Base-by-base conservation (phyloP, 75 land plant genomes). In the Cunninghamia lanceolata region DNA sequence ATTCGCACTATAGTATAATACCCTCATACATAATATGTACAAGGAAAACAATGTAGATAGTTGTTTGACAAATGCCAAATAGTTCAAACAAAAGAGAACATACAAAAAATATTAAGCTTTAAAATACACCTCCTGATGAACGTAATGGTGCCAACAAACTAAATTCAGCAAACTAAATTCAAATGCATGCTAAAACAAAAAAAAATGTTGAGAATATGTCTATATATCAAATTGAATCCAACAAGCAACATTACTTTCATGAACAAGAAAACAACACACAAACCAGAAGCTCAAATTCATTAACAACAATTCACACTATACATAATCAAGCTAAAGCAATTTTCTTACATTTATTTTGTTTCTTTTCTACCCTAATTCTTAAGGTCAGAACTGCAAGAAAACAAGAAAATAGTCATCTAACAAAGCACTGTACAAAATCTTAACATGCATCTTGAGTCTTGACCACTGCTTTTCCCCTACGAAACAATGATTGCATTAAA, bases 71-170 rank as follows among this genome's bases (percentile, higher is more conserved):
- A 78, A 38, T 42, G 43, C 5, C 46, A 42, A 32, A 42, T 13
- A 42, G 30, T 40, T 45, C 46, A n/a, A 80, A n/a, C n/a, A 13
- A 45, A 80, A 83, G n/a, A 83, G 36, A 83, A 35, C 34, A 32
- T 4, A 15, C 32, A 50, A 83, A 83, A 75, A 35, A 14, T 32
- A 2, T 50, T 32, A 82, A 38, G 35, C 38, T 77, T 66, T 56
- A 36, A 25, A 38, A 1, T 7, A 83, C 88, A 94, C 96, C 96
- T 89, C 88, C 93, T 52, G 96, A 91, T 59, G 92, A 87, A 87
- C 92, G 87, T 43, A 94, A 91, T 16, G 96, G 96, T 85, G 96
- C 96, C 16, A 94, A 94, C 47, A 93, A 89, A 86, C 96, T 94
- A 34, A 79, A 79, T 38, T 79, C 46, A 79, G 45, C 8, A 40